Conservation (phyloP, 495 filamentous ascomycete genomes). For the Trichocladium uniseriatum region DNA sequence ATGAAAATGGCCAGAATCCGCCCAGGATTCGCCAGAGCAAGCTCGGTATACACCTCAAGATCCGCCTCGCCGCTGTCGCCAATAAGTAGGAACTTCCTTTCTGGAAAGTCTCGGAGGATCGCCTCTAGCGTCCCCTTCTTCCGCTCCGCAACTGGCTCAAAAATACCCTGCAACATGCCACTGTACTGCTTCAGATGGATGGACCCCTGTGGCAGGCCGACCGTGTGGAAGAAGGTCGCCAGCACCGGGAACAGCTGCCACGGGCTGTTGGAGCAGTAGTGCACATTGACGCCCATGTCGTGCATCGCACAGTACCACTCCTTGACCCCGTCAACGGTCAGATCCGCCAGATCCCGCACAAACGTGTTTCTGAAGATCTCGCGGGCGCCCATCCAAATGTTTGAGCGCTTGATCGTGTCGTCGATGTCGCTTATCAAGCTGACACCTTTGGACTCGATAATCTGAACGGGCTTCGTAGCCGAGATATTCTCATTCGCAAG, state of each 20-base stretch:
- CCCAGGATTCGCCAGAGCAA: constrained; percentile 73
- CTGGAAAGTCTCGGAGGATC: constrained; percentile 81
- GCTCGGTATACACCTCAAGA: constrained; percentile 92
- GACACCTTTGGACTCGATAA: constrained; percentile 72
- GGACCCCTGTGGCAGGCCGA: constrained; percentile 74
- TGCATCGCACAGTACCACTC: constrained; percentile 79
- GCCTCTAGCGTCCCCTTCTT: constrained; percentile 82
- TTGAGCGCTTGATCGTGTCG: constrained; percentile 95
- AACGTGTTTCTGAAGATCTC: constrained; percentile 97
- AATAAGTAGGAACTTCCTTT: constrained; percentile 80
- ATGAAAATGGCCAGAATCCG: constrained; percentile 80
- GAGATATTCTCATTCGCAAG: constrained; percentile 81
- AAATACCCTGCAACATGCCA: constrained; percentile 94
- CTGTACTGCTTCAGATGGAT: constrained; percentile 93
- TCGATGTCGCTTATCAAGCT: constrained; percentile 97
- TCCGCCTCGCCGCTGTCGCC: constrained; percentile 96
- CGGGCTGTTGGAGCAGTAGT: constrained; percentile 91
- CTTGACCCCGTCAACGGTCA: constrained; percentile 74
- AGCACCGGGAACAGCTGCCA: constrained; percentile 94
- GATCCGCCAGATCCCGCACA: constrained; percentile 68
- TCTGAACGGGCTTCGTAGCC: constrained; percentile 58
- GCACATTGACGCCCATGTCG: constrained; percentile 69
- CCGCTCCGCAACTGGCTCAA: constrained; percentile 90
- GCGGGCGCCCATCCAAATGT: constrained; percentile 71
- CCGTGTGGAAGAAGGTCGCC: constrained; percentile 67